Percentiles rank a stretch among this genome's conserved stretches.
Conservation (phyloP, 106 monocot genomes). For the Phalaenopsis aphrodite region DNA sequence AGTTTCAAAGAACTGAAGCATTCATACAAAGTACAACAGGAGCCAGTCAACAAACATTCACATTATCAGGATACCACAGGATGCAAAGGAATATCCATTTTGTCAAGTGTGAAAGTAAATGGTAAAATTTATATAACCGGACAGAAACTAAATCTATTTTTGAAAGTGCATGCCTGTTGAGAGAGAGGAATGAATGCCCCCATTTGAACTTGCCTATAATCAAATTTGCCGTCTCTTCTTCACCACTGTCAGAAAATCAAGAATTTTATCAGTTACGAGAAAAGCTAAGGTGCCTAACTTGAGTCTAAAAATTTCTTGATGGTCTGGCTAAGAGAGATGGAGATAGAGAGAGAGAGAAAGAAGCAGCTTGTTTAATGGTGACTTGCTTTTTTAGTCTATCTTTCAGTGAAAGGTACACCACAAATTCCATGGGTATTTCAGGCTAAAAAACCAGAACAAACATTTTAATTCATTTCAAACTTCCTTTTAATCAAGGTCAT, state of each 20-base stretch:
- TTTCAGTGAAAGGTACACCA: not conserved
- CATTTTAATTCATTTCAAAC: not conserved
- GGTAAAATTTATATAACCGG: not conserved
- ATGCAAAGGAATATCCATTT: no score
- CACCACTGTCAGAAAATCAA: conserved; percentile 56
- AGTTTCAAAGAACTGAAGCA: no score
- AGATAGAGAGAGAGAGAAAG: no score
- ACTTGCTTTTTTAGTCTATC: not conserved
- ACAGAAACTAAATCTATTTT: not conserved
- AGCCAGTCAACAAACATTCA: no score
- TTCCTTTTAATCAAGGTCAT: not conserved
- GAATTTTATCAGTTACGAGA: not conserved
- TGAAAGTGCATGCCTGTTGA: conserved; percentile 62
- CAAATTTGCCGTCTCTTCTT: conserved; percentile 60
- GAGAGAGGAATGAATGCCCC: conserved; percentile 92
- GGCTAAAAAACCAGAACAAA: not conserved
- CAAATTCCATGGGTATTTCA: not conserved
- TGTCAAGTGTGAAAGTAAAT: no score
- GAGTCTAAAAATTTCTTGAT: not conserved
- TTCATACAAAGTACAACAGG: no score
- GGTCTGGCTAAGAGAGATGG: no score
- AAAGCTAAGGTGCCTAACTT: not conserved
- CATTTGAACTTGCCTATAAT: conserved; percentile 89
- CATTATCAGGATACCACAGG: no score
- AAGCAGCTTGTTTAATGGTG: no score